These are phyloP conservation scores for Ogataea nakhonphanomensis DNA, from an alignment of 805 yeast genomes.

Conservation along the genomic window DNA sequence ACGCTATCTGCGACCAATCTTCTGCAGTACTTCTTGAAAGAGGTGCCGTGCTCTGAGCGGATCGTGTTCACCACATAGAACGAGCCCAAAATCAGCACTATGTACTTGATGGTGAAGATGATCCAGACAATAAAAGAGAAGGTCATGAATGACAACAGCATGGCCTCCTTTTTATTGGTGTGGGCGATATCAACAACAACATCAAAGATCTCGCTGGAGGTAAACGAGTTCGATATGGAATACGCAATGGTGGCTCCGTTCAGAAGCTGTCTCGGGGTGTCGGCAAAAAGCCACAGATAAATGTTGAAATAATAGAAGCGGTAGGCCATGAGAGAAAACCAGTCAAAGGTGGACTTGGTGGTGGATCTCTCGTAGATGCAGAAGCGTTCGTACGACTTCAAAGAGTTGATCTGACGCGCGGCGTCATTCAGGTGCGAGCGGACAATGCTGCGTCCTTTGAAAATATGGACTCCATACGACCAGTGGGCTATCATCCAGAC, in stretches of 20 bases:
- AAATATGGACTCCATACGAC: slow-evolving; percentile 55
- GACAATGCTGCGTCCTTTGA: slow-evolving; percentile 61
- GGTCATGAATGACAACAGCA: slow-evolving; percentile 73
- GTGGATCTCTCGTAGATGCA: slow-evolving; percentile 72
- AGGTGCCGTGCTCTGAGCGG: slow-evolving; percentile 5
- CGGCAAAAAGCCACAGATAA: slow-evolving; percentile 63
- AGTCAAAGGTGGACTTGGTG: slow-evolving; percentile 61
- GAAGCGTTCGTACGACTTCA: slow-evolving; percentile 59
- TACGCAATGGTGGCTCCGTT: slow-evolving; percentile 70
- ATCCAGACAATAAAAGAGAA: slow-evolving; percentile 74
- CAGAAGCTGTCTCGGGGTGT: slow-evolving; percentile 82
- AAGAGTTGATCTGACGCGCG: slow-evolving; percentile 55
- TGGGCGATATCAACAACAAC: slow-evolving; percentile 58
- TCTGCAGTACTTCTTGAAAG: slow-evolving; percentile 24
- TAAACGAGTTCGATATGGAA: slow-evolving; percentile 42
- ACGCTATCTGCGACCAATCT: slow-evolving; percentile 29
- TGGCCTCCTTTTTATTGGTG: slow-evolving; percentile 59
- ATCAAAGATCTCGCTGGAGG: slow-evolving; percentile 36
- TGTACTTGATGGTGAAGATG: slow-evolving; percentile 42
- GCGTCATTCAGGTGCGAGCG: slow-evolving; percentile 64
- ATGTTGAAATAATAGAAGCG: slow-evolving; percentile 62
- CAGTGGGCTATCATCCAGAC: slow-evolving; percentile 54
- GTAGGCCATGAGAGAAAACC: slow-evolving; percentile 62
- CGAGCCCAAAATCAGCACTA: slow-evolving; percentile 22
- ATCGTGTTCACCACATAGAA: slow-evolving; percentile 18